A percentile compares a stretch with the other conserved stretches of the same genome.
Evolutionary conservation across 805 yeast genomes (phyloP).

Genomic region (Diddensiella santjacobensis): DNA sequence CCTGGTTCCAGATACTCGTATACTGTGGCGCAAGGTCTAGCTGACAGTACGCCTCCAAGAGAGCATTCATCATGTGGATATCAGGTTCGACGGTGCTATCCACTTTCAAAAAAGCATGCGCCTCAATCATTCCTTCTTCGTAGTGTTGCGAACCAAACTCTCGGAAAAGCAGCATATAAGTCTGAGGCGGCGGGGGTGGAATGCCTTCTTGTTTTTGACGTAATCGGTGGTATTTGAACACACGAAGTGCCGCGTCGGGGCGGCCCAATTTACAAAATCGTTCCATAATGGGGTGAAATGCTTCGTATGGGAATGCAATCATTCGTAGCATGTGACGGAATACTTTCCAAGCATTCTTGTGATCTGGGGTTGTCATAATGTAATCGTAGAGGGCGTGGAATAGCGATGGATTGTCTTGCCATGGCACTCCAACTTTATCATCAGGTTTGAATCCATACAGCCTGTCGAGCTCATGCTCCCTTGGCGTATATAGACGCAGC

Average conservation of each 20-base stretch:
- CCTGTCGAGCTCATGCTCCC: conserved; percentile 6
- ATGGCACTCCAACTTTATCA: conserved; percentile 24
- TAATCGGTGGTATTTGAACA: conserved; percentile 58
- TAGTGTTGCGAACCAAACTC: conserved; percentile 57
- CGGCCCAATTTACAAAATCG: conserved; percentile 51
- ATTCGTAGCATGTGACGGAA: conserved; percentile 54
- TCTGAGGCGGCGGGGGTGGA: conserved; percentile 49
- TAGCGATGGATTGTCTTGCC: conserved; percentile 35
- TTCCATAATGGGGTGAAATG: conserved; percentile 55
- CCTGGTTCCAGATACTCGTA: conserved; percentile 59
- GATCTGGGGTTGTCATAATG: conserved; percentile 37
- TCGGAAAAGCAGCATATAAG: conserved; percentile 57
- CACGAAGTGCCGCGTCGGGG: conserved; percentile 57
- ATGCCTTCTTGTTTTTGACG: conserved; percentile 51
- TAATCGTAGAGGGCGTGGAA: conserved; percentile 44
- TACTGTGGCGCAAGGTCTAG: conserved; percentile 39
- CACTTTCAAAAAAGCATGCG: conserved; percentile 61
- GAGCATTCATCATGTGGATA: conserved; percentile 53
- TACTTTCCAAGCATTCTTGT: conserved; percentile 52
- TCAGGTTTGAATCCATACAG: conserved; percentile 8
- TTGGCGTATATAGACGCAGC: conserved; percentile 31
- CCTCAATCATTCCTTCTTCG: conserved; percentile 60
- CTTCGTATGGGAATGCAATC: conserved; percentile 54
- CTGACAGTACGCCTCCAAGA: conserved; percentile 61
- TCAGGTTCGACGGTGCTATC: conserved; percentile 56